These are phyloP conservation scores for Ustilago xerochloae DNA, from an alignment of 1,284 basidiomycete genomes.

Conservation along the genomic window DNA sequence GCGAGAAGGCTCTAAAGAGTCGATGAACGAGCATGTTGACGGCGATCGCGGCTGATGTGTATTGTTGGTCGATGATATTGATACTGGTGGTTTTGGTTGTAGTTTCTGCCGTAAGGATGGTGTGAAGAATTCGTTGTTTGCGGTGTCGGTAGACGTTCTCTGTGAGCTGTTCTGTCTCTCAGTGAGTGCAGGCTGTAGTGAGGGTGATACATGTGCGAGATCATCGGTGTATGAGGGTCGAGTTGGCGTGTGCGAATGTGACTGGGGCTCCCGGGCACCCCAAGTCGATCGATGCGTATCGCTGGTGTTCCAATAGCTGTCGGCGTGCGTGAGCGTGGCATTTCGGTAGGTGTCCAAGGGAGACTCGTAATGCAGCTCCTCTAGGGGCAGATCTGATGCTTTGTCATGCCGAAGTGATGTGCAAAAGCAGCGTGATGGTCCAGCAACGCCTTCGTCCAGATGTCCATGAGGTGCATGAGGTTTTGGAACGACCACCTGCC, in stretches of 20 bases:
- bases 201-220: background rate
- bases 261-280: too few relatives aligned
- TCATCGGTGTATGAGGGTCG: background rate
- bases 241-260: background rate
- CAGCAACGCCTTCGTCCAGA: conserved; percentile 20
- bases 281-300: background rate
- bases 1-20: conserved; percentile 1
- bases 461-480: conserved; percentile 33
- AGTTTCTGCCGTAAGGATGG: conserved; percentile 3
- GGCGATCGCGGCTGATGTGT: background rate
- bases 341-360: conserved; percentile 21
- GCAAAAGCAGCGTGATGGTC: conserved; percentile 47
- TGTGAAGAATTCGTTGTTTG: conserved; percentile 34
- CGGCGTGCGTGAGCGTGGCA: background rate
- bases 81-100: background rate
- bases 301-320: conserved; percentile 15
- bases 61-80: background rate
- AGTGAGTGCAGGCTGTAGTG: background rate
- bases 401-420: conserved; percentile 12
- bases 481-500: background rate
- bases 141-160: background rate
- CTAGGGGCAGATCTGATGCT: conserved; percentile 31
- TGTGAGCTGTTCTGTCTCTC: background rate
- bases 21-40: conserved; percentile 14
- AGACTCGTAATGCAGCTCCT: conserved; percentile 21